Conservation (phyloP, 345 rosid genomes). For the Sonneratia alba region DNA sequence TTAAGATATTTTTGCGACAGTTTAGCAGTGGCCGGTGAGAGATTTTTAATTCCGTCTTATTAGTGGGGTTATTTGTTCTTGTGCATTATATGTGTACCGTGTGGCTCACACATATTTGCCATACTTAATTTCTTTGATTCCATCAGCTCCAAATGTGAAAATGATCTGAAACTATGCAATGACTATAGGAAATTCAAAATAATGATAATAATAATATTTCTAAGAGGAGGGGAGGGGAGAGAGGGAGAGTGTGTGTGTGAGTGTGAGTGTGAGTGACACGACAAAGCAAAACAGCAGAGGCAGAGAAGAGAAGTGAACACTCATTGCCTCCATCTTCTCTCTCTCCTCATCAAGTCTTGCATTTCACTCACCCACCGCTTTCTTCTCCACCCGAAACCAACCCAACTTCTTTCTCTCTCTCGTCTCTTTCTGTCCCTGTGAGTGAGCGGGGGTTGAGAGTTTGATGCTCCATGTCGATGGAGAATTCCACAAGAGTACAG, state of each 20-base stretch:
- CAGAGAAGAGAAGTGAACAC: slow-evolving; percentile 1
- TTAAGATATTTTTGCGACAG: no score
- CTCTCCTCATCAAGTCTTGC: slow-evolving; percentile 16
- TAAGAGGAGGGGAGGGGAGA: background rate
- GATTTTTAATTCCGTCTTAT: no score
- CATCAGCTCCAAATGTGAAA: no score
- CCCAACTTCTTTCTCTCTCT: slow-evolving; percentile 6
- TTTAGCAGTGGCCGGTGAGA: no score
- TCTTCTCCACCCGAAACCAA: slow-evolving; percentile 5
- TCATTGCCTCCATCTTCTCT: background rate
- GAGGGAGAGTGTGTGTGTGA: background rate
- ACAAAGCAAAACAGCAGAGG: slow-evolving; percentile 5
- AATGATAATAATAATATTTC: no score
- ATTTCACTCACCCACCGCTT: slow-evolving; percentile 27
- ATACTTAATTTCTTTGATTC: no score
- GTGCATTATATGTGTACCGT: no score
- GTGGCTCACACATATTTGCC: no score
- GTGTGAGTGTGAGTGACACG: background rate
- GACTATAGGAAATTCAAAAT: no score
- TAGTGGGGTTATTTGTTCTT: no score
- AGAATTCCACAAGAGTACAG: slow-evolving; percentile 34
- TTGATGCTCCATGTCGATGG: slow-evolving; percentile 32
- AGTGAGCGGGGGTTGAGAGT: background rate
- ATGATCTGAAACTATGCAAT: no score
- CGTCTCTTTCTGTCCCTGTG: background rate